phyloP scores from a whole-genome alignment of 2,329 filamentous ascomycete species.

The Periconia sp. region DNA sequence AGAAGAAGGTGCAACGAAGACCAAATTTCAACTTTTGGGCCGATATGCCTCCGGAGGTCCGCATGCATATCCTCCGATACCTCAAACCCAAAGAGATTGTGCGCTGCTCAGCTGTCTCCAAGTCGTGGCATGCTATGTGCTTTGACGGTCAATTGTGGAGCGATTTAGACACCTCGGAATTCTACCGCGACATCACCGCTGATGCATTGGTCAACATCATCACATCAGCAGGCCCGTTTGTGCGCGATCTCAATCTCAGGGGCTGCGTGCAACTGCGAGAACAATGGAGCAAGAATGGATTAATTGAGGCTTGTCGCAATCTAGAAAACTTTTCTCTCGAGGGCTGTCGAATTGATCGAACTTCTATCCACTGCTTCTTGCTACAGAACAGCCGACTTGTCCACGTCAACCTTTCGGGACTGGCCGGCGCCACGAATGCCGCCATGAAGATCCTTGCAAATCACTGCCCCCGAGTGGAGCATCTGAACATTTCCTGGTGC shows the following conservation, averaged over 20 bases:
- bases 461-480: constrained; percentile 80
- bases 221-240: constrained; percentile 82
- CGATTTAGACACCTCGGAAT: constrained; percentile 79
- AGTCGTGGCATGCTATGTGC: constrained; percentile 79
- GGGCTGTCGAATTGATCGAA: constrained; percentile 84
- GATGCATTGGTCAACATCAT: constrained; percentile 86
- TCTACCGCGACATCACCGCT: constrained; percentile 85
- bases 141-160: constrained; percentile 96
- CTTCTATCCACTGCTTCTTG: constrained; percentile 77
- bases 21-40: constrained; percentile 74
- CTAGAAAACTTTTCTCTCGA: constrained; percentile 87
- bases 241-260: constrained; percentile 86
- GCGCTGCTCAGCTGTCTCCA: constrained; percentile 76
- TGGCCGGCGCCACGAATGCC: constrained; percentile 79
- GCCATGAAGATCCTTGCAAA: constrained; percentile 86
- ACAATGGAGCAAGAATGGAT: constrained; percentile 75
- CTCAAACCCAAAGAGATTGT: constrained; percentile 83
- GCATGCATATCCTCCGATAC: constrained; percentile 76
- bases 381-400: constrained; percentile 78
- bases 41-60: constrained; percentile 81
- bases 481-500: constrained; percentile 93
- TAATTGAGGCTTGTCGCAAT: constrained; percentile 86
- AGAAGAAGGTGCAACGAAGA: constrained; percentile 42
- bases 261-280: constrained; percentile 90
- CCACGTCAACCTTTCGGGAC: constrained; percentile 85